Percentiles rank a stretch among this genome's conserved stretches.
Conservation (phyloP, 495 filamentous ascomycete genomes). For the Podospora sp. region DNA sequence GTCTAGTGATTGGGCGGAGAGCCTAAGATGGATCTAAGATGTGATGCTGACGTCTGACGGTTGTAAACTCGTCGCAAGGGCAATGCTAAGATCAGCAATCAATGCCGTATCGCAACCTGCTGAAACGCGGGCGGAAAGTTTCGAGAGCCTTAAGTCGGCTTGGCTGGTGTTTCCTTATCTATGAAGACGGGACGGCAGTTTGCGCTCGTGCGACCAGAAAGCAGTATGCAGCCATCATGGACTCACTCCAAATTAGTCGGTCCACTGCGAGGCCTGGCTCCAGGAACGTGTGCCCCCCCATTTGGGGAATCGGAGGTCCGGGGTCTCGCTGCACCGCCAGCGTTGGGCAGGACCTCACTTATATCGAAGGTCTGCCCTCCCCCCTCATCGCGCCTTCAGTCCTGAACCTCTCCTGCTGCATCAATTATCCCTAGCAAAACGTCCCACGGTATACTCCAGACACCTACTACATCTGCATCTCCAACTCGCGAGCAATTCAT, state of each 20-base stretch:
- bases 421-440: neutral
- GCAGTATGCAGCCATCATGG: neutral
- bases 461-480: neutral
- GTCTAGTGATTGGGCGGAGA: neutral
- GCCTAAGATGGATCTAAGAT: neutral
- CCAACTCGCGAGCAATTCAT: neutral
- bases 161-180: neutral
- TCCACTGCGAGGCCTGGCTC: slow-evolving; percentile 11
- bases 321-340: neutral
- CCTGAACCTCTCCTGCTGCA: neutral
- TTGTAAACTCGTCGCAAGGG: neutral
- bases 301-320: slow-evolving; percentile 7
- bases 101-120: neutral
- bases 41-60: neutral
- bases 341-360: neutral
- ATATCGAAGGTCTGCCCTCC: neutral
- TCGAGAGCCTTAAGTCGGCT: neutral
- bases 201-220: neutral
- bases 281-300: slow-evolving; percentile 2
- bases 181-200: neutral
- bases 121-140: neutral
- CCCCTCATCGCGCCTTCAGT: neutral
- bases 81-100: neutral
- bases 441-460: neutral
- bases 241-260: slow-evolving; percentile 21